Base-by-base conservation (phyloP, 192 early-diverging fungal genomes). In the Bifiguratus adelaidae region DNA sequence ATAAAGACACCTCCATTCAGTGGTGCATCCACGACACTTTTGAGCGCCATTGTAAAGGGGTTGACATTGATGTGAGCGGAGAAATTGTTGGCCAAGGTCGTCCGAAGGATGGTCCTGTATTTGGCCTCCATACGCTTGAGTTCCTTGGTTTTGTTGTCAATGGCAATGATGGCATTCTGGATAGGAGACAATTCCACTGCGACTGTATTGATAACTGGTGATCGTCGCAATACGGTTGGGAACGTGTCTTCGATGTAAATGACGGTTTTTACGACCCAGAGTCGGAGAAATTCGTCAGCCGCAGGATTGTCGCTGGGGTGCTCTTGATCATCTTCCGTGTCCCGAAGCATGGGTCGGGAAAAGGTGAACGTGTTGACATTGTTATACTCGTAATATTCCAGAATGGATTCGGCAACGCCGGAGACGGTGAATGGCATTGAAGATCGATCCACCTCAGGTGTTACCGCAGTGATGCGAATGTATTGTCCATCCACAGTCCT, bases 1-100 rank as follows among this genome's bases (percentile, higher is more conserved):
- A 89, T 79, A 19, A 77, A 76, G 3, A 89, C 65, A 23, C 86
- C 86, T 21, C 85, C 86, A 65, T 89, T 89, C 1, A 89, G 81
- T 7, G 85, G 86, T 7, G 86, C 85, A 68, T 89, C 86, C 0
- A 89, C 76, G 3, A 85, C 80, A 26, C 86, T 85, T 42, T 85
- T 86, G n/a, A 89, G 50, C 6, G 82, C 70, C 82, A 89, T 85
- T 1, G 86, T 82, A 36, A 89, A 83, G 0, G 74, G 78, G 35
- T 82, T 86, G 18, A 81, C 56, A 43, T 82, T 81, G 22, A 56
- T 18, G 28, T 33, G 25, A 3, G 13, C 45, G 9, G 37, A 33
- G 20, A 19, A 13, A 3, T 47, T 13, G 13, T 21, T 41, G 8
- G 29, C 41, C 12, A 28, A 15, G 5, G 52, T 23, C 30, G 51